phyloP scores from a whole-genome alignment of 2,329 filamentous ascomycete species.

The Furcasterigmium furcatum region DNA sequence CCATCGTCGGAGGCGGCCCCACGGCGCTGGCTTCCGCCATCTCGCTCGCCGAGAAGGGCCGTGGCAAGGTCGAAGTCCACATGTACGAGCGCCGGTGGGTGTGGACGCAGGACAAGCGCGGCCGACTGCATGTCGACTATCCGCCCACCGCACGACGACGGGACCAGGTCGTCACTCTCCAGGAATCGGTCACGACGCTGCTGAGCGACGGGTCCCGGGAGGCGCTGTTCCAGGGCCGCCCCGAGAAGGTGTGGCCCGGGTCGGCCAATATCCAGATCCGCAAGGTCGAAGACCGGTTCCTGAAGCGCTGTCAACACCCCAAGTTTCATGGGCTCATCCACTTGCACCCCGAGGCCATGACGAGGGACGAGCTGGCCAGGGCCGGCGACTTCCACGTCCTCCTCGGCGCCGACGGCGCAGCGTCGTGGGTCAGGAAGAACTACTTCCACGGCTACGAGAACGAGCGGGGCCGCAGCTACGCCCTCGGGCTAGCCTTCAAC shows the following conservation, averaged over 20 bases:
- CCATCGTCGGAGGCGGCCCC: slow-evolving; percentile 27
- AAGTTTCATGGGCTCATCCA: slow-evolving; percentile 26
- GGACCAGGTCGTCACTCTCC: slow-evolving; percentile 31
- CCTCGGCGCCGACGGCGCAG: slow-evolving; percentile 29
- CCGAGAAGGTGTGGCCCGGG: slow-evolving; percentile 30
- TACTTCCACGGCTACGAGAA: slow-evolving; percentile 30
- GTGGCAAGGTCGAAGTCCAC: slow-evolving; percentile 25
- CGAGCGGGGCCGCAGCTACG: slow-evolving; percentile 27
- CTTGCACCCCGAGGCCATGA: slow-evolving; percentile 25
- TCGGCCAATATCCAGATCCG: slow-evolving; percentile 33
- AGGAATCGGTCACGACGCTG: slow-evolving; percentile 26
- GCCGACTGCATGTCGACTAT: slow-evolving; percentile 20
- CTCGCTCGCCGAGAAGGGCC: slow-evolving; percentile 27
- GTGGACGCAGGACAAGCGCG: slow-evolving; percentile 10
- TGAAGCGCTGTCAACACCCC: slow-evolving; percentile 26
- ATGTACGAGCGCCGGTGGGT: slow-evolving; percentile 30
- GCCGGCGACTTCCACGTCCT: slow-evolving; percentile 31
- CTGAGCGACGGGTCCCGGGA: slow-evolving; percentile 21
- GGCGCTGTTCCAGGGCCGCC: slow-evolving; percentile 25
- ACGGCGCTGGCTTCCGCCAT: slow-evolving; percentile 28
- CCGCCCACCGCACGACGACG: slow-evolving; percentile 23
- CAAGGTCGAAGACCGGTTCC: slow-evolving; percentile 31
- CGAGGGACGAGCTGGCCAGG: slow-evolving; percentile 21
- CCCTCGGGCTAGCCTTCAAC: slow-evolving; percentile 29
- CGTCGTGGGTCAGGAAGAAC: slow-evolving; percentile 27